These are phyloP conservation scores for Sphagnum fallax DNA, from an alignment of 228 moss, liverwort and hornwort genomes.

Conservation along the genomic window DNA sequence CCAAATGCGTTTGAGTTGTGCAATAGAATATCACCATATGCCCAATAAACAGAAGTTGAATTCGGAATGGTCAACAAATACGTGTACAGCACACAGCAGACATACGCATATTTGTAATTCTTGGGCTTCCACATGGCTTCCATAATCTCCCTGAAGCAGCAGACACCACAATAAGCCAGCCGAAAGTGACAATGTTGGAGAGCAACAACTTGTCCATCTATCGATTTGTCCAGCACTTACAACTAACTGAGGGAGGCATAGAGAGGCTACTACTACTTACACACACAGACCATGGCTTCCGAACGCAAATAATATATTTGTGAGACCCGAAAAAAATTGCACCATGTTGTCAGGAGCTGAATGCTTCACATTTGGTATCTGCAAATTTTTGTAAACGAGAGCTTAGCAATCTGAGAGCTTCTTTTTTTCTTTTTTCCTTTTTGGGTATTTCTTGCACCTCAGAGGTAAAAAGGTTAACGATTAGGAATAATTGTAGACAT, in stretches of 20 bases:
- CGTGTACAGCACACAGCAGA: slow-evolving; percentile 15
- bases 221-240: no score
- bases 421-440: no score
- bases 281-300: slow-evolving; percentile 16
- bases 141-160: slow-evolving; percentile 20
- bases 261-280: slow-evolving; percentile 8
- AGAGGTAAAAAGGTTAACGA: no score
- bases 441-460: no score
- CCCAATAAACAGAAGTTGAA: slow-evolving; percentile 21
- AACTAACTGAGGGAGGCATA: no score
- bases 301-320: slow-evolving; percentile 4
- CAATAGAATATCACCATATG: slow-evolving; percentile 17
- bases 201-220: background rate
- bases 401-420: no score
- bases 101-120: slow-evolving; percentile 17
- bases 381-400: background rate
- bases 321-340: slow-evolving; percentile 7
- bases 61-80: slow-evolving; percentile 17
- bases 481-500: no score
- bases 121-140: slow-evolving; percentile 24
- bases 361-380: slow-evolving; percentile 5
- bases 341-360: slow-evolving; percentile 5
- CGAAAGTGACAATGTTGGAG: background rate
- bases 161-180: background rate
- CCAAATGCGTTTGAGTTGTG: slow-evolving; percentile 15